phyloP scores from a whole-genome alignment of 768 basidiomycete species.

The Boletellus emodensis region DNA sequence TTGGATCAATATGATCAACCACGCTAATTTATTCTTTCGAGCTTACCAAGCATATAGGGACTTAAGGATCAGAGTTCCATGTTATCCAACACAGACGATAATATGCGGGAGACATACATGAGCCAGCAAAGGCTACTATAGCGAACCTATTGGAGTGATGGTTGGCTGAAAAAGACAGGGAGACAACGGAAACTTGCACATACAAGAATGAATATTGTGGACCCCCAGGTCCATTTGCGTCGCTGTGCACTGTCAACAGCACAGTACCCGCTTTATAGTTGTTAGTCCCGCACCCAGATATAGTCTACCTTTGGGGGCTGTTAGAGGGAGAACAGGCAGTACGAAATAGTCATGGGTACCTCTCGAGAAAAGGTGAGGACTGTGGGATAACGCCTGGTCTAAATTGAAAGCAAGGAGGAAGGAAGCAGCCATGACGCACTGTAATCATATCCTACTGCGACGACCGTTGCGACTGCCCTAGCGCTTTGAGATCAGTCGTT shows the following conservation, averaged over 20 bases:
- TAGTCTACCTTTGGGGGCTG: conserved; percentile 9
- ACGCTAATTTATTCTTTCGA: too few species aligned
- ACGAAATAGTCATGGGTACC: not conserved
- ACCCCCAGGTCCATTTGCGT: conserved; percentile 12
- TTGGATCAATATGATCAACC: too few species aligned
- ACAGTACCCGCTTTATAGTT: fast-evolving
- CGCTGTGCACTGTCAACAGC: not conserved
- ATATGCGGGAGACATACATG: too few species aligned
- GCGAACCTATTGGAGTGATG: too few species aligned
- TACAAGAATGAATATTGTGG: conserved; percentile 13
- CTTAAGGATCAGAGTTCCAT: too few species aligned
- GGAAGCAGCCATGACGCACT: not conserved
- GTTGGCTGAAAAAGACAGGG: too few species aligned
- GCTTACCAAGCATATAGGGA: too few species aligned
- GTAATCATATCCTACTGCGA: conserved; percentile 6
- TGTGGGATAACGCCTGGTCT: not conserved
- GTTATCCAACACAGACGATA: too few species aligned
- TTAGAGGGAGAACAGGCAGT: not conserved
- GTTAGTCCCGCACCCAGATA: conserved; percentile 12
- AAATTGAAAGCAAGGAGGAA: not conserved
- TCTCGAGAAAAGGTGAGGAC: conserved; percentile 6
- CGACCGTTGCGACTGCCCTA: not conserved
- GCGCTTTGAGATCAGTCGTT: not conserved
- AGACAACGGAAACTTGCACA: not conserved
- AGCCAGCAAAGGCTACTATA: too few species aligned